Conservation (phyloP, 495 filamentous ascomycete species). For the Penicillium roqueforti region DNA sequence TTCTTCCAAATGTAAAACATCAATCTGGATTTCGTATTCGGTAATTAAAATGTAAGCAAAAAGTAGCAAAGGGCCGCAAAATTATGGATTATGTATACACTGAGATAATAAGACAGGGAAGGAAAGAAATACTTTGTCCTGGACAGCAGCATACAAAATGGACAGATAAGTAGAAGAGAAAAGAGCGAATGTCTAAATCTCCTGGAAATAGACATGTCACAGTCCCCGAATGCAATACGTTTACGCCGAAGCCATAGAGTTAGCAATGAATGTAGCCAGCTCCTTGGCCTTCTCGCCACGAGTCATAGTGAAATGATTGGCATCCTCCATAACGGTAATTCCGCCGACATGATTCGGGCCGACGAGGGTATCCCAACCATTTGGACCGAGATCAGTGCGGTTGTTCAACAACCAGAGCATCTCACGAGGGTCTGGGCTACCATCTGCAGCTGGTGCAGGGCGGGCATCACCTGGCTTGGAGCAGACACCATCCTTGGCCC, state of each 20-base stretch:
- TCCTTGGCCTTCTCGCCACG: slow-evolving; percentile 36
- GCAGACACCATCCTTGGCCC: slow-evolving; percentile 80
- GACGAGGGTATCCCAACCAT: slow-evolving; percentile 75
- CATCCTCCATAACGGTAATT: slow-evolving; percentile 43
- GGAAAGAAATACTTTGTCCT: slow-evolving; percentile 3
- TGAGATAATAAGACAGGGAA: slow-evolving; percentile 8
- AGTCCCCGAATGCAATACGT: slow-evolving; percentile 1
- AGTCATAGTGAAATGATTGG: slow-evolving; percentile 45
- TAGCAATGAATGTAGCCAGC: slow-evolving; percentile 33
- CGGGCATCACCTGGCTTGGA: slow-evolving; percentile 62
- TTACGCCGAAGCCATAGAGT: slow-evolving; percentile 21
- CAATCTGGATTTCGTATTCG: slow-evolving; percentile 1
- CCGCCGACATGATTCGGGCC: slow-evolving; percentile 62
- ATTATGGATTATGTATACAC: slow-evolving; percentile 7
- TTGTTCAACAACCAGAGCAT: slow-evolving; percentile 78
- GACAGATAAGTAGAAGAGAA: neutral
- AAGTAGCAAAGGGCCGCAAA: neutral
- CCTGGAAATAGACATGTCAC: neutral
- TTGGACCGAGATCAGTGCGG: slow-evolving; percentile 70
- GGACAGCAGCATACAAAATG: neutral
- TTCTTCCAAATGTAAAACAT: neutral
- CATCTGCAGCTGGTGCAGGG: slow-evolving; percentile 63
- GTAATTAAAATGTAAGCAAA: slow-evolving; percentile 1
- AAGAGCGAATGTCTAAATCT: neutral
- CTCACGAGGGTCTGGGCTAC: slow-evolving; percentile 49